A percentile compares a stretch with the other conserved stretches of the same genome.
phyloP scores from a whole-genome alignment of 768 basidiomycete genomes.

The Omphalotus guepiniiformis region DNA sequence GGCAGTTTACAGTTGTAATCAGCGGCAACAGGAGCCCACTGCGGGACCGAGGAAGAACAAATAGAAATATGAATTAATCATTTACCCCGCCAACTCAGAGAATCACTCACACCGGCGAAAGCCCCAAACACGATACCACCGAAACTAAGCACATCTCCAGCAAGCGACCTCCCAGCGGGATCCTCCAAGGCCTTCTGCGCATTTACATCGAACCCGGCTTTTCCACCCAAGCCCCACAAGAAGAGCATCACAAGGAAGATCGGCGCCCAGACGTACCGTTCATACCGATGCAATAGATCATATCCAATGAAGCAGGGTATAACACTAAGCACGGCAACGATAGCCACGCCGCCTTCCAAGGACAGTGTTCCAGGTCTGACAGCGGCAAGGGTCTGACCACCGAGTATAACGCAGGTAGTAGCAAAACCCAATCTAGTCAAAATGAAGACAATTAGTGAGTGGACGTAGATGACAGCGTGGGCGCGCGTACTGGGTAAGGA shows the following conservation, averaged over 20 bases:
- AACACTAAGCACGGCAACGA: slow-evolving; percentile 37
- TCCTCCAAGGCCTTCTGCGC: slow-evolving; percentile 40
- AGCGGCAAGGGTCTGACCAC: slow-evolving; percentile 47
- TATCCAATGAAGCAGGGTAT: slow-evolving; percentile 46
- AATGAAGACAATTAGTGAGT: neutral
- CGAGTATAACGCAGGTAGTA: slow-evolving; percentile 45
- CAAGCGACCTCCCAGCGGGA: slow-evolving; percentile 34
- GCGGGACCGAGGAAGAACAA: neutral
- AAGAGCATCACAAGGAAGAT: slow-evolving; percentile 43
- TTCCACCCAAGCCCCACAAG: slow-evolving; percentile 45
- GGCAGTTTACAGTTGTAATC: slow-evolving; percentile 53
- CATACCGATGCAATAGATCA: slow-evolving; percentile 42
- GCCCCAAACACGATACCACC: slow-evolving; percentile 49
- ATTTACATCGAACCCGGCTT: slow-evolving; percentile 40
- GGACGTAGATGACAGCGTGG: neutral
- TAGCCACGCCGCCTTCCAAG: slow-evolving; percentile 44
- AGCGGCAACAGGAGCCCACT: slow-evolving; percentile 49
- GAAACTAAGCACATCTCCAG: slow-evolving; percentile 47
- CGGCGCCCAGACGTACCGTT: slow-evolving; percentile 54
- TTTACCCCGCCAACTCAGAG: neutral
- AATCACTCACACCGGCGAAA: slow-evolving; percentile 33
- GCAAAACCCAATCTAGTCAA: slow-evolving; percentile 41
- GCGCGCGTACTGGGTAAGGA: slow-evolving; percentile 38
- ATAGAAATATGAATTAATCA: neutral
- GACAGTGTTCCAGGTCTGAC: slow-evolving; percentile 41